Percentiles rank a stretch among this genome's conserved stretches.
Conservation (phyloP, 305 asterid genomes). For the Fraxinus albicans region DNA sequence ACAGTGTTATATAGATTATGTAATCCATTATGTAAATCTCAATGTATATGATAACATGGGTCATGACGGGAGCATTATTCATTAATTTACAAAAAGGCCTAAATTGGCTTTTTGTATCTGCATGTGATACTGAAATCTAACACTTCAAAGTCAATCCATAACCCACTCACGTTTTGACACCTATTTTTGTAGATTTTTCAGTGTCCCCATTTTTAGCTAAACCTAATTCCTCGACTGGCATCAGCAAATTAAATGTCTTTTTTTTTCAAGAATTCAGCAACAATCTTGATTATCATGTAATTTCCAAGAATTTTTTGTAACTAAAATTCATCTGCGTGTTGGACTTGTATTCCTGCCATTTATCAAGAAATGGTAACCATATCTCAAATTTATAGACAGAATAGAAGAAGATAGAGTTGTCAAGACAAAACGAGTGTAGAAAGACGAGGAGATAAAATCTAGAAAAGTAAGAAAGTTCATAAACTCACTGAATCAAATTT, state of each 20-base stretch:
- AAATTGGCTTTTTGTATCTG: conserved; percentile 21
- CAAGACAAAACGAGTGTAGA: background rate
- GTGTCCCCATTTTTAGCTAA: background rate
- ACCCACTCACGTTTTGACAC: background rate
- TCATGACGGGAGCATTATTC: conserved; percentile 40
- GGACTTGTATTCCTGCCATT: too few species aligned
- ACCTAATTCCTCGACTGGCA: background rate
- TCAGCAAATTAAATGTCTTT: background rate
- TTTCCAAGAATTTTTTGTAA: background rate
- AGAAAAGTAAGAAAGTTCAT: background rate
- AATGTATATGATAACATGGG: conserved; percentile 8
- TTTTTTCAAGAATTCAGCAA: background rate
- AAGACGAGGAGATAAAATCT: background rate
- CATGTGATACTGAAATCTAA: conserved; percentile 27
- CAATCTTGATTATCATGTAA: background rate
- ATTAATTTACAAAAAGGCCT: conserved; percentile 21
- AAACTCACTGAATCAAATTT: too few species aligned
- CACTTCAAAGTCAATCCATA: conserved; percentile 37
- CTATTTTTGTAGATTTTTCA: conserved; percentile 19
- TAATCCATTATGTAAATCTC: too few species aligned
- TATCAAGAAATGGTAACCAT: too few species aligned
- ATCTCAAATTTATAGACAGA: too few species aligned
- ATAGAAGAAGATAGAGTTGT: background rate
- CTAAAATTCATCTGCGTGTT: too few species aligned
- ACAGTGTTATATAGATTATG: too few species aligned